These are phyloP conservation scores for Saksenaea oblongispora DNA, from an alignment of 371 early-diverging fungal species.

Conservation along the genomic window DNA sequence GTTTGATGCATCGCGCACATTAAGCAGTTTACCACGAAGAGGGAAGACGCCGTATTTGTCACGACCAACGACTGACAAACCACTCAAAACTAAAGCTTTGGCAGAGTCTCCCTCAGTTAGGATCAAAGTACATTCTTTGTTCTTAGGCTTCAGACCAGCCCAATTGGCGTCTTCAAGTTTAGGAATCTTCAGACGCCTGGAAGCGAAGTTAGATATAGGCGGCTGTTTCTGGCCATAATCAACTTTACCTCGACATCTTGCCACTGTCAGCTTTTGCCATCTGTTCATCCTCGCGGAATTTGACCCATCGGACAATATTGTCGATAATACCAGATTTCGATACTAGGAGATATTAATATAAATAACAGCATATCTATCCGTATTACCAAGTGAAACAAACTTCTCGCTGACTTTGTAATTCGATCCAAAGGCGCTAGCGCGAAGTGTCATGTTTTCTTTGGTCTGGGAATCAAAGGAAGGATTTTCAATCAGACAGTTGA, in stretches of 20 bases:
- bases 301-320: slow-evolving; percentile 78
- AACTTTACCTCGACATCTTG: slow-evolving; percentile 47
- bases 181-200: slow-evolving; percentile 81
- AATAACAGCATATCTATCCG: not conserved
- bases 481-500: slow-evolving; percentile 98
- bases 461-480: slow-evolving; percentile 99
- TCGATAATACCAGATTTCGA: slow-evolving; percentile 87
- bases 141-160: slow-evolving; percentile 84
- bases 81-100: slow-evolving; percentile 95
- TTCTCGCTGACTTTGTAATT: slow-evolving; percentile 79
- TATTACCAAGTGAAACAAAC: slow-evolving; percentile 81
- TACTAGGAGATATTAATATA: slow-evolving; percentile 33
- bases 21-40: slow-evolving; percentile 97
- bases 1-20: slow-evolving; percentile 94
- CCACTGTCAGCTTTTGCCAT: slow-evolving; percentile 95
- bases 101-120: slow-evolving; percentile 99
- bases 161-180: slow-evolving; percentile 99
- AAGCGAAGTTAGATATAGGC: not conserved
- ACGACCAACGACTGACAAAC: slow-evolving; percentile 93
- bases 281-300: slow-evolving; percentile 82
- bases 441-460: slow-evolving; percentile 97
- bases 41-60: slow-evolving; percentile 99
- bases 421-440: slow-evolving; percentile 86
- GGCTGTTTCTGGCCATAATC: not conserved
- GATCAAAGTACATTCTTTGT: slow-evolving; percentile 93